phyloP scores from a whole-genome alignment of 139 green algal genomes.

The Coelastrella sp. region DNA sequence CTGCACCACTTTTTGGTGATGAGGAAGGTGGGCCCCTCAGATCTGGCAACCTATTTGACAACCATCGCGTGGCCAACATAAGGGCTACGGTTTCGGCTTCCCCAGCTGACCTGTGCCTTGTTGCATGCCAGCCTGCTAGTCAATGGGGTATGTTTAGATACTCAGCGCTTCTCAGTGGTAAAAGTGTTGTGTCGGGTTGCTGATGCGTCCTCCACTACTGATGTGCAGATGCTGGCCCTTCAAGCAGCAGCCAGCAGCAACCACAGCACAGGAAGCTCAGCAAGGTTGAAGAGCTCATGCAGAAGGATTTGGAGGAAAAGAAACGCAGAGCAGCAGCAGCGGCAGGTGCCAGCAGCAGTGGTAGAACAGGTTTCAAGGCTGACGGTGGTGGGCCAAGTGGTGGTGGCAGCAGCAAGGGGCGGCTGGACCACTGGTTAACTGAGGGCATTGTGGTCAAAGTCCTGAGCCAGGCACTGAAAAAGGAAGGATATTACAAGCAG shows the following conservation, averaged over 20 bases:
- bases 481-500: slow-evolving; percentile 92
- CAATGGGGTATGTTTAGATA: too few relatives aligned
- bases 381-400: not conserved
- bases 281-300: slow-evolving; percentile 88
- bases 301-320: slow-evolving; percentile 56
- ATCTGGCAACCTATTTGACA: too few relatives aligned
- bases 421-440: slow-evolving; percentile 74
- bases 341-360: slow-evolving; percentile 39
- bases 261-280: slow-evolving; percentile 53
- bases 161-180: too few relatives aligned
- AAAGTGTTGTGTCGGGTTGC: not conserved
- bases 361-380: not conserved
- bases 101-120: too few relatives aligned
- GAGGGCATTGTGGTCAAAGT: slow-evolving; percentile 94
- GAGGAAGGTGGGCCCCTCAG: slow-evolving; percentile 41
- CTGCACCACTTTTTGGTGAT: slow-evolving; percentile 45
- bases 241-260: slow-evolving; percentile 17
- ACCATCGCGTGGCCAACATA: too few relatives aligned
- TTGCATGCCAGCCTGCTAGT: not conserved
- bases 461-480: slow-evolving; percentile 80
- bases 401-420: slow-evolving; percentile 45
- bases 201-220: not conserved
- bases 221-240: slow-evolving; percentile 3
- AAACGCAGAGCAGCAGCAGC: slow-evolving; percentile 44
- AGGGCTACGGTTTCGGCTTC: too few relatives aligned